Base-by-base conservation (phyloP, 164 flowering plant species). In the Macadamia integrifolia region DNA sequence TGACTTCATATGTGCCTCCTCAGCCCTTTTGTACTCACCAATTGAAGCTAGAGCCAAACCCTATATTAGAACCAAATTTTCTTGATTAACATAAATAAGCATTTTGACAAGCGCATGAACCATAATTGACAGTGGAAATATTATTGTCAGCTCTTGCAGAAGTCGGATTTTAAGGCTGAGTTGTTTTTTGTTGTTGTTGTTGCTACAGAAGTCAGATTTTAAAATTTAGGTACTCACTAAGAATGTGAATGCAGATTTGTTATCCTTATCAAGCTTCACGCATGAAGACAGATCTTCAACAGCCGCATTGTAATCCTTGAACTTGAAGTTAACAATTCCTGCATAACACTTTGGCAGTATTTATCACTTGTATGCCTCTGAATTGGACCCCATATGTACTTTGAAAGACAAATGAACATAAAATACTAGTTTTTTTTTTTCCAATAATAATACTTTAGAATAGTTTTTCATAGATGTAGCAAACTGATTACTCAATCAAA, bases 281-380 rank as follows among this genome's bases (percentile, higher is more conserved):
- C 97, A 94, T 44, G 82, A 75, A 67, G 97, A 82, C 42, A 94
- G 78, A 78, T 94, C 98, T 69, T 85, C 76, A 52, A 87, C 86
- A 71, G 98, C 95, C 67, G 93, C 91, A 74, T 77, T 69, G 69
- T 85, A 94, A 75, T 90, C 88, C 80, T 90, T 94, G 71, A 83
- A 90, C 82, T 92, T 94, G 81, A 84, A 94, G 76, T 85, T 85
- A 57, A 90, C 91, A 73, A 94, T 88, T 67, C 98, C 98, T 94
- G 91, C 81, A 88, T 29, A 61, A 35, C 32, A 31, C 68, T 58
- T 42, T 44, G 63, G 63, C 28, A 40, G 9, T 62, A 52, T 42
- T n/a, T 60, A 50, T 58, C 31, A 18, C 56, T 66, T 60, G 53
- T 28, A 65, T 6, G 9, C 18, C 75, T 55, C 44, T 40, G 55